Conservation (phyloP, 2,329 filamentous ascomycete species). For the Arthrobotrys musiformis region DNA sequence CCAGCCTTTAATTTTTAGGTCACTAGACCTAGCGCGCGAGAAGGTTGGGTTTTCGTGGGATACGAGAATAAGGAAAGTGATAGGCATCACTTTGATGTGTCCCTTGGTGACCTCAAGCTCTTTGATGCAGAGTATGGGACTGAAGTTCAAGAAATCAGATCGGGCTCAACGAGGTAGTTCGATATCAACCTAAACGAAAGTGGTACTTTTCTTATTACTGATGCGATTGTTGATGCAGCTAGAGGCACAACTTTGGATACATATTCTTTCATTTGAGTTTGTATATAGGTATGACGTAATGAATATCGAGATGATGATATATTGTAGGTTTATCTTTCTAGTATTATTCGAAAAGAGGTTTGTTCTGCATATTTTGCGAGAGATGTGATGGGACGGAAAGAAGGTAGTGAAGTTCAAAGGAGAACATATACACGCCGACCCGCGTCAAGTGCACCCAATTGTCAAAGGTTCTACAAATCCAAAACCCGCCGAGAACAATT, state of each 20-base stretch:
- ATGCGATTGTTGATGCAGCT: conserved; percentile 22
- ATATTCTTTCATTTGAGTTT: conserved; percentile 43
- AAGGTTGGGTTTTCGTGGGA: conserved; percentile 56
- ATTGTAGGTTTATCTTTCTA: too few species aligned
- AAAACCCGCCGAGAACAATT: too few species aligned
- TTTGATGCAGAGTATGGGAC: conserved; percentile 51
- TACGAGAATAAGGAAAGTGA: conserved; percentile 56
- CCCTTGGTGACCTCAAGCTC: conserved; percentile 56
- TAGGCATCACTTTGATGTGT: conserved; percentile 23
- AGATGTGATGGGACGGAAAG: too few species aligned
- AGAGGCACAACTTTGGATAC: conserved; percentile 34
- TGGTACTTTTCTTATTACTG: conserved; percentile 45
- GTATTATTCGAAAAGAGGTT: too few species aligned
- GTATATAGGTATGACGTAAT: too few species aligned
- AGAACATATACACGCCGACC: too few species aligned
- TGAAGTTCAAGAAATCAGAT: conserved; percentile 30
- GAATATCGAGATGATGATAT: too few species aligned
- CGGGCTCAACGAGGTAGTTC: conserved; percentile 55
- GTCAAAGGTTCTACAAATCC: too few species aligned
- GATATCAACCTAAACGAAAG: conserved; percentile 54
- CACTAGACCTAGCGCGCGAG: conserved; percentile 20
- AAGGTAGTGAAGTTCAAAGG: too few species aligned
- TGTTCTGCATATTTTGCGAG: too few species aligned
- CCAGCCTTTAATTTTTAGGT: conserved; percentile 55
- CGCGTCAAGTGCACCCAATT: too few species aligned